Evolutionary conservation across 352 stramenopile species (phyloP).

Genomic region (Globisporangium iwayamae): DNA sequence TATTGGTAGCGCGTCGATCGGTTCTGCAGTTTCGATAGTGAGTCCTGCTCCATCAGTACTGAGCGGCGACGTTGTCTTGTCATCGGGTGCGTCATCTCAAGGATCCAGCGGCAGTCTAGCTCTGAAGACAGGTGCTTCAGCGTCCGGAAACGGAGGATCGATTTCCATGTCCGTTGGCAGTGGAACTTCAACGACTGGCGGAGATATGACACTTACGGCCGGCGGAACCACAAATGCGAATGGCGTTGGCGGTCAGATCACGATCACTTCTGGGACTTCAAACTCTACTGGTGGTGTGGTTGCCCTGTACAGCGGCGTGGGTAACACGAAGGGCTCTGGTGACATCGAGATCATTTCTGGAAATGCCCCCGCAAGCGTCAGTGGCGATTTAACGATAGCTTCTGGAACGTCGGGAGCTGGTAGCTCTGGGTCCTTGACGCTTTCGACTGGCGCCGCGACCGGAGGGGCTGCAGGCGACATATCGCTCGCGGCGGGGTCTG

Average conservation of each 20-base stretch:
- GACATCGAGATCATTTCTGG: constrained; percentile 38
- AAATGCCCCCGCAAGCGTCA: constrained; percentile 33
- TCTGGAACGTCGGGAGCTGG: constrained; percentile 39
- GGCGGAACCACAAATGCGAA: constrained; percentile 19
- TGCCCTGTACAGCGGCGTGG: constrained; percentile 32
- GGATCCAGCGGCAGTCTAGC: constrained; percentile 23
- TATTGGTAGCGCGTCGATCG: constrained; percentile 21
- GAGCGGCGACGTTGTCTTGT: constrained; percentile 20
- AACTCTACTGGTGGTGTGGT: constrained; percentile 34
- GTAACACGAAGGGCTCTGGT: constrained; percentile 36
- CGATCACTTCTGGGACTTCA: constrained; percentile 32
- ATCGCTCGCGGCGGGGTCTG: constrained; percentile 35
- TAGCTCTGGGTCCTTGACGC: constrained; percentile 41
- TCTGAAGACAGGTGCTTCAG: constrained; percentile 19
- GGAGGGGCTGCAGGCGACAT: constrained; percentile 49
- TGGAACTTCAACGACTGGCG: constrained; percentile 23
- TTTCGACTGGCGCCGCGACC: constrained; percentile 40
- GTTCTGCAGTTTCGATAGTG: constrained; percentile 14
- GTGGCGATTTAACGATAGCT: constrained; percentile 40
- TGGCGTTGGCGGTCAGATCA: constrained; percentile 36
- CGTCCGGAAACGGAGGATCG: constrained; percentile 23
- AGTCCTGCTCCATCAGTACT: constrained; percentile 9
- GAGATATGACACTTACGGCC: constrained; percentile 28
- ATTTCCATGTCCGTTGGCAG: constrained; percentile 21
- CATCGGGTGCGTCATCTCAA: constrained; percentile 19